Percentiles rank a stretch among this genome's conserved stretches.
These are phyloP conservation scores for Periconia macrospinosa DNA, from an alignment of 2,329 filamentous ascomycete species.

Conservation along the genomic window DNA sequence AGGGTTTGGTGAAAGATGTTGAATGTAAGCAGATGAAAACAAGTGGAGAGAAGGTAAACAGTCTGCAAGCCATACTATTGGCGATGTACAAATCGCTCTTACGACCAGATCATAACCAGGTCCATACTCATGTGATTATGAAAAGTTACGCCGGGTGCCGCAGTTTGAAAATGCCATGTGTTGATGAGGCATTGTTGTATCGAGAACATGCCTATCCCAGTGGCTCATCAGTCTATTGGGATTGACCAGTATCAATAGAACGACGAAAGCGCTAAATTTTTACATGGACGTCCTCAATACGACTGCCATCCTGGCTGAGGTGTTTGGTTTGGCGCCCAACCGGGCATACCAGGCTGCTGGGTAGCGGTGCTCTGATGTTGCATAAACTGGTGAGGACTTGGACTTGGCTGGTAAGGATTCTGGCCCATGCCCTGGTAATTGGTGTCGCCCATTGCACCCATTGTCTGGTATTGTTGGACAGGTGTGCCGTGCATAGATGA, in stretches of 20 bases:
- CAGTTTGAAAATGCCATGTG: background rate
- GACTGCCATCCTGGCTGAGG: slow-evolving; percentile 48
- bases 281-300: slow-evolving; percentile 23
- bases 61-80: background rate
- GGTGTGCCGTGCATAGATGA: slow-evolving; percentile 47
- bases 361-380: slow-evolving; percentile 46
- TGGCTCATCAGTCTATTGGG: background rate
- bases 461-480: slow-evolving; percentile 50
- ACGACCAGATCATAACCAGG: background rate
- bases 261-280: background rate
- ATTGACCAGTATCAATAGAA: too few species aligned
- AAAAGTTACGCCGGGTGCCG: background rate
- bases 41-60: background rate
- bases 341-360: slow-evolving; percentile 56
- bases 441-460: slow-evolving; percentile 48
- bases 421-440: slow-evolving; percentile 51
- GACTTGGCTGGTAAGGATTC: slow-evolving; percentile 53
- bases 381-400: slow-evolving; percentile 51
- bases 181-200: background rate
- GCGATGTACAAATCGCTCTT: background rate
- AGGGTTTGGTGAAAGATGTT: slow-evolving; percentile 24
- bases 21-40: slow-evolving; percentile 4
- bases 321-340: slow-evolving; percentile 50
- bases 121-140: too few species aligned
- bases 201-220: background rate